Conservation (phyloP, 1,284 basidiomycete species). For the Somion occarium region DNA sequence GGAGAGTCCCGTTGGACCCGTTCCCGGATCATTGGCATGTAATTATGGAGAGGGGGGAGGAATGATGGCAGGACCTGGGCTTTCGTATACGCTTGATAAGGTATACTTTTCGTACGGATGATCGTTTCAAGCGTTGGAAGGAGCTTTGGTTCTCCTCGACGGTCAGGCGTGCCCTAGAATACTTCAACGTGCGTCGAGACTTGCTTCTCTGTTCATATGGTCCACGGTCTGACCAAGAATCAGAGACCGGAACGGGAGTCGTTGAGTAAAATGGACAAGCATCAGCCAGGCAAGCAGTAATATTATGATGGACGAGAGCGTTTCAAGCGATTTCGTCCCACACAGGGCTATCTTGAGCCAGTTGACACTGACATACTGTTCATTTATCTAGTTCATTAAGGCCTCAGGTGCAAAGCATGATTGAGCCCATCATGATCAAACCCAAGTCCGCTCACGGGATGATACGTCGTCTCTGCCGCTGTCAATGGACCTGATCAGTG, state of each 20-base stretch:
- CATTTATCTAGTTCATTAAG: background rate
- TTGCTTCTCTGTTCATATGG: background rate
- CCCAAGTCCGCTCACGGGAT: background rate
- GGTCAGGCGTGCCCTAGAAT: background rate
- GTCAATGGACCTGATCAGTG: background rate
- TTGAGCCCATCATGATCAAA: background rate
- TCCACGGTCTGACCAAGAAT: background rate
- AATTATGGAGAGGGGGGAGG: constrained; percentile 12
- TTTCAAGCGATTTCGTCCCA: background rate
- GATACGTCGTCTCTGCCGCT: background rate
- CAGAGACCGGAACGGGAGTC: background rate
- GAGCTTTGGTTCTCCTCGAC: background rate
- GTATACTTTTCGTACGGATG: background rate
- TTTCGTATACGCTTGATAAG: background rate
- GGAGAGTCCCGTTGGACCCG: constrained; percentile 5
- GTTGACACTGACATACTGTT: background rate
- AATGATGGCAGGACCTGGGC: background rate
- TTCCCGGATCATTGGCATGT: constrained; percentile 17
- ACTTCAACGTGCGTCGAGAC: background rate
- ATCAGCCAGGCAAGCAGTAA: background rate
- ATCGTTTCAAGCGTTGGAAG: background rate
- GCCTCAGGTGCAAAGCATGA: background rate
- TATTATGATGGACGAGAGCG: background rate
- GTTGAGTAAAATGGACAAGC: background rate
- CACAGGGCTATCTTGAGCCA: background rate